Conservation (phyloP, 2,329 filamentous ascomycete species). For the Talaromyces amestolkiae region DNA sequence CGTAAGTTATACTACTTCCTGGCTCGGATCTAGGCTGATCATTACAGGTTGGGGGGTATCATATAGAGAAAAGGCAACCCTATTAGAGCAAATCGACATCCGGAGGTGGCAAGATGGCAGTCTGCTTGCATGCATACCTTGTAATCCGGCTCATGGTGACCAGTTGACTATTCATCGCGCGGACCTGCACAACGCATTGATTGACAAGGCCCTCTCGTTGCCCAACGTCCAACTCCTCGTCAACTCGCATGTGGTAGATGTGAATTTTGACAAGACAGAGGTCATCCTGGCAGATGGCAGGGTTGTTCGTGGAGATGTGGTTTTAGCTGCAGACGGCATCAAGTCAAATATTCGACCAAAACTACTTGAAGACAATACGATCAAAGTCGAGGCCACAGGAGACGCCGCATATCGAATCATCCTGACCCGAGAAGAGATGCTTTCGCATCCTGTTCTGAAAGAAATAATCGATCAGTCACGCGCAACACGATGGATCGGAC, state of each 20-base stretch:
- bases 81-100: conserved; percentile 36
- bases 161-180: conserved; percentile 38
- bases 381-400: conserved; percentile 51
- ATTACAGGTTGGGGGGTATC: conserved; percentile 35
- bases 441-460: conserved; percentile 64
- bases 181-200: conserved; percentile 36
- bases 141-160: conserved; percentile 36
- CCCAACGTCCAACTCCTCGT: conserved; percentile 31
- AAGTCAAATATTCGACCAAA: conserved; percentile 48
- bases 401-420: conserved; percentile 80
- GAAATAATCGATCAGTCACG: conserved; percentile 65
- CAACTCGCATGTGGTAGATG: conserved; percentile 30
- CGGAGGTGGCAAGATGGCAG: conserved; percentile 36
- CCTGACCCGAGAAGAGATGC: conserved; percentile 66
- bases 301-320: conserved; percentile 43
- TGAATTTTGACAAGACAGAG: conserved; percentile 29
- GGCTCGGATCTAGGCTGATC: background rate
- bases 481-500: conserved; percentile 73
- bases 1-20: conserved; percentile 33
- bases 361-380: conserved; percentile 33
- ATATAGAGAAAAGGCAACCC: conserved; percentile 35
- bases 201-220: conserved; percentile 29
- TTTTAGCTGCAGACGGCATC: conserved; percentile 56
- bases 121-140: conserved; percentile 33
- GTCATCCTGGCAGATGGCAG: conserved; percentile 31